Evolutionary conservation across 2,329 filamentous ascomycete genomes (phyloP).

Genomic region (Aspergillus fumigatus): DNA sequence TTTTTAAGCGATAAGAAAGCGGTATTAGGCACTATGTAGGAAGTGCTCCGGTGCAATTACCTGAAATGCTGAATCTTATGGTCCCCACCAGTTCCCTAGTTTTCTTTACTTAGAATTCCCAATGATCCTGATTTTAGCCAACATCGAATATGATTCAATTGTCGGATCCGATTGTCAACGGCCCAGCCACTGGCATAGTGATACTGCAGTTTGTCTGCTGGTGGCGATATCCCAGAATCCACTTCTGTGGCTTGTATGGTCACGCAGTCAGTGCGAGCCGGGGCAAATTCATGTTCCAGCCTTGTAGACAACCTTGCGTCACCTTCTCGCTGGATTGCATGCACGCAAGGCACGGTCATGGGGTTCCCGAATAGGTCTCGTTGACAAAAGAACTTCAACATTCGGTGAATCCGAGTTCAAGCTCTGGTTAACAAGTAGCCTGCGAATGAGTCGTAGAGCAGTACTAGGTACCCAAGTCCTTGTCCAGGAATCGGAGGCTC

Average conservation of each 20-base stretch:
- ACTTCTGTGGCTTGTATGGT: neutral
- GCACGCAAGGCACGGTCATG: neutral
- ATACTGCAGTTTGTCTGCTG: neutral
- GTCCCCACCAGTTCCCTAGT: neutral
- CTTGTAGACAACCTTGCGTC: neutral
- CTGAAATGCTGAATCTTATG: neutral
- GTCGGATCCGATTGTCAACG: neutral
- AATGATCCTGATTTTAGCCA: neutral
- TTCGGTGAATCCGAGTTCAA: neutral
- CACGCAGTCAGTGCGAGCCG: neutral
- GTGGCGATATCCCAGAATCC: neutral
- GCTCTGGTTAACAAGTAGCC: neutral
- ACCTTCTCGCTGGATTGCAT: neutral
- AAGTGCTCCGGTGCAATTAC: neutral
- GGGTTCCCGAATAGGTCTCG: neutral
- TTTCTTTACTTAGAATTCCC: neutral
- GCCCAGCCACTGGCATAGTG: neutral
- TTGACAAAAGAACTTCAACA: neutral
- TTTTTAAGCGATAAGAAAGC: too few relatives aligned
- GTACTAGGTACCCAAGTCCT: neutral
- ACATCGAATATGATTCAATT: neutral
- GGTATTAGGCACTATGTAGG: too few relatives aligned
- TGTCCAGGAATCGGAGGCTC: neutral
- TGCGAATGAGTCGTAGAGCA: neutral
- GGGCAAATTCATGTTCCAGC: neutral